phyloP scores from a whole-genome alignment of 495 filamentous ascomycete species.

The Aeminium ludgeri region DNA sequence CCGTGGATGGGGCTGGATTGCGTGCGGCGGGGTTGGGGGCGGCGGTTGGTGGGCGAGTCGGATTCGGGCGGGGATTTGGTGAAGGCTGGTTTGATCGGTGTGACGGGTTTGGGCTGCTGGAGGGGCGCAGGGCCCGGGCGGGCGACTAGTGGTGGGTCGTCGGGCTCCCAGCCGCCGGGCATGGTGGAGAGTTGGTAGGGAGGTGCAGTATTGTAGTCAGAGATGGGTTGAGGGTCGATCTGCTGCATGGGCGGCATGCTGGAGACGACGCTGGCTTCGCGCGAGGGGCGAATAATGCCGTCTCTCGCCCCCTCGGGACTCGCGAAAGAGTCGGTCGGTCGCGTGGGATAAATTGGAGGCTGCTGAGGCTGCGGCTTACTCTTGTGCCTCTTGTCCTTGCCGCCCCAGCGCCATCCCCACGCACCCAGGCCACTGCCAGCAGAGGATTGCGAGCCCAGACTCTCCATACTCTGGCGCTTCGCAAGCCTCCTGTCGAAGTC shows the following conservation, averaged over 20 bases:
- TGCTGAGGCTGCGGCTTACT: slow-evolving; percentile 21
- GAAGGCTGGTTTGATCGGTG: slow-evolving; percentile 18
- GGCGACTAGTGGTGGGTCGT: background rate
- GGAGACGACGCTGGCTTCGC: background rate
- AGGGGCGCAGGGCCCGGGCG: slow-evolving; percentile 21
- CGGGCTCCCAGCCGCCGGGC: slow-evolving; percentile 11
- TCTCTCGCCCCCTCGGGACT: background rate
- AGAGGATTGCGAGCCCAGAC: slow-evolving; percentile 36
- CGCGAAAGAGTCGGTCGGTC: background rate
- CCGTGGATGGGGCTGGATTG: slow-evolving; percentile 7
- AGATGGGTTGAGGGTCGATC: slow-evolving; percentile 11
- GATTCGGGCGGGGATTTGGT: background rate
- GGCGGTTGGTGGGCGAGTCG: background rate
- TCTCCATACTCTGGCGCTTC: slow-evolving; percentile 30
- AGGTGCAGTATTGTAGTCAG: slow-evolving; percentile 1
- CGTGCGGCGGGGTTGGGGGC: slow-evolving; percentile 7
- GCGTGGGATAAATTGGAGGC: slow-evolving; percentile 1
- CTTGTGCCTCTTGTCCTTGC: slow-evolving; percentile 33
- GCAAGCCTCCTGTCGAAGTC: slow-evolving; percentile 19
- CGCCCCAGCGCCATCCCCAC: slow-evolving; percentile 45
- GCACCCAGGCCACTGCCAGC: slow-evolving; percentile 26
- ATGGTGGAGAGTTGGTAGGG: slow-evolving; percentile 9
- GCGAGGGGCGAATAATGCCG: background rate
- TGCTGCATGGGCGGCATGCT: slow-evolving; percentile 12
- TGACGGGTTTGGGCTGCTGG: slow-evolving; percentile 26